Percentiles rank a stretch among this genome's conserved stretches.
These are phyloP conservation scores for Entomortierella parvispora DNA, from an alignment of 192 early-diverging fungal species.

Conservation along the genomic window DNA sequence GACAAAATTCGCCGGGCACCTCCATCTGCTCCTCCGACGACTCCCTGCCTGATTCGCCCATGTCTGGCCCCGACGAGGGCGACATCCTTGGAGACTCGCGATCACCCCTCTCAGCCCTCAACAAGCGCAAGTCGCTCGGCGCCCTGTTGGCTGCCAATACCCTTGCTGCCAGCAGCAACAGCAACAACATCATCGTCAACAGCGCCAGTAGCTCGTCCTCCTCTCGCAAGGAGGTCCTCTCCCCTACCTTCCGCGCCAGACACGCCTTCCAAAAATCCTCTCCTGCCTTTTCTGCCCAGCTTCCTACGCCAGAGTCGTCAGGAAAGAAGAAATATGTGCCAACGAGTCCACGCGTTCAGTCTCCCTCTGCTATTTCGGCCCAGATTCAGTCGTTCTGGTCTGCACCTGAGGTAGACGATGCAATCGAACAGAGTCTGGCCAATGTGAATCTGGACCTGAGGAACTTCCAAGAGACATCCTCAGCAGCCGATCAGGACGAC, in stretches of 20 bases:
- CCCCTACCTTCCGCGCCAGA: conserved; percentile 46
- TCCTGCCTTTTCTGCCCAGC: conserved; percentile 21
- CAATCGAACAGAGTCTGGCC: not conserved
- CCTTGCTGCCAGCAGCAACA: conserved; percentile 45
- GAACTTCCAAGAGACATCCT: not conserved
- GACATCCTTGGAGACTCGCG: conserved; percentile 7
- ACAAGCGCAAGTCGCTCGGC: conserved; percentile 46
- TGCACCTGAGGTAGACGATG: conserved; percentile 3
- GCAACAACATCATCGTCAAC: conserved; percentile 41
- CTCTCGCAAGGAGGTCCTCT: conserved; percentile 33
- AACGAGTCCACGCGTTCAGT: conserved; percentile 37
- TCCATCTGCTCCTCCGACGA: conserved; percentile 35
- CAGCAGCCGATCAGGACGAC: conserved; percentile 3
- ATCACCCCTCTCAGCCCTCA: conserved; percentile 44
- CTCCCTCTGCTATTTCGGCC: conserved; percentile 33
- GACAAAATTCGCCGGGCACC: conserved; percentile 41
- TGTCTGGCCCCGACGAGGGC: conserved; percentile 39
- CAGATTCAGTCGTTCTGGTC: conserved; percentile 44
- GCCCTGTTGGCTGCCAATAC: conserved; percentile 53
- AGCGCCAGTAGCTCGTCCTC: conserved; percentile 14
- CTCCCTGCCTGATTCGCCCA: conserved; percentile 36
- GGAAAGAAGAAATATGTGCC: conserved; percentile 27
- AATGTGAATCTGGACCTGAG: not conserved
- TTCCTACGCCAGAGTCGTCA: conserved; percentile 38
- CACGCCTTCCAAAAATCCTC: conserved; percentile 23